phyloP scores from a whole-genome alignment of 1,284 basidiomycete genomes.

The Chiua sp. region DNA sequence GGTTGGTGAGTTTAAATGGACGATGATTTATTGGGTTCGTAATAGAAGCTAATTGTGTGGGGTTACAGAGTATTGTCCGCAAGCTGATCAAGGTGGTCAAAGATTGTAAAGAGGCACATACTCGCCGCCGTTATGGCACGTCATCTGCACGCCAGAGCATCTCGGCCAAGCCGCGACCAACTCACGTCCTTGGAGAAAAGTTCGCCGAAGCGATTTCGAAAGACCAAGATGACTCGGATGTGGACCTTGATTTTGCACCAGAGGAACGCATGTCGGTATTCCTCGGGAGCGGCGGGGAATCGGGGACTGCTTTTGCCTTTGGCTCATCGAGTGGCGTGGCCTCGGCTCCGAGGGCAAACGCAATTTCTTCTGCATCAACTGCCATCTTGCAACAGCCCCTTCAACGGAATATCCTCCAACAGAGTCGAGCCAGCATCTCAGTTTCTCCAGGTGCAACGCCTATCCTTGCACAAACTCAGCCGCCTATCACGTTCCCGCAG shows the following conservation, averaged over 20 bases:
- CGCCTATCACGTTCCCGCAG: conserved; percentile 60
- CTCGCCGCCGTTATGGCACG: conserved; percentile 42
- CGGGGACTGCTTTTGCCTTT: conserved; percentile 36
- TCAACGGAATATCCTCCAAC: conserved; percentile 47
- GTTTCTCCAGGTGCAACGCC: conserved; percentile 24
- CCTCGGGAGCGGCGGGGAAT: conserved; percentile 29
- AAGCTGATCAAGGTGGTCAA: conserved; percentile 82
- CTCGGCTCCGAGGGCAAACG: conserved; percentile 26
- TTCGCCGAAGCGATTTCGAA: conserved; percentile 65
- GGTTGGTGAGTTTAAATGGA: conserved; percentile 56
- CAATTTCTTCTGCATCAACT: conserved; percentile 36
- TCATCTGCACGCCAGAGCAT: conserved; percentile 39
- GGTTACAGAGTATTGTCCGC: conserved; percentile 69
- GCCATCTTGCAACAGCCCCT: conserved; percentile 43
- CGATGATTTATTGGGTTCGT: background rate
- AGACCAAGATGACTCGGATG: conserved; percentile 63
- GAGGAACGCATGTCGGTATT: conserved; percentile 38
- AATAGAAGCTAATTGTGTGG: conserved; percentile 12
- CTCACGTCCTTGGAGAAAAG: conserved; percentile 59
- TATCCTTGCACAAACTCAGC: conserved; percentile 44
- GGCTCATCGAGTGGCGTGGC: conserved; percentile 27
- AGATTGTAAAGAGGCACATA: conserved; percentile 75
- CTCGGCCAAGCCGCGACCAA: conserved; percentile 38
- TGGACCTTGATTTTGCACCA: conserved; percentile 73
- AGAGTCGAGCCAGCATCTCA: conserved; percentile 39